A percentile compares a stretch with the other conserved stretches of the same genome.
Evolutionary conservation across 768 basidiomycete species (phyloP).

Genomic region (Rhizopogon vinicolor): DNA sequence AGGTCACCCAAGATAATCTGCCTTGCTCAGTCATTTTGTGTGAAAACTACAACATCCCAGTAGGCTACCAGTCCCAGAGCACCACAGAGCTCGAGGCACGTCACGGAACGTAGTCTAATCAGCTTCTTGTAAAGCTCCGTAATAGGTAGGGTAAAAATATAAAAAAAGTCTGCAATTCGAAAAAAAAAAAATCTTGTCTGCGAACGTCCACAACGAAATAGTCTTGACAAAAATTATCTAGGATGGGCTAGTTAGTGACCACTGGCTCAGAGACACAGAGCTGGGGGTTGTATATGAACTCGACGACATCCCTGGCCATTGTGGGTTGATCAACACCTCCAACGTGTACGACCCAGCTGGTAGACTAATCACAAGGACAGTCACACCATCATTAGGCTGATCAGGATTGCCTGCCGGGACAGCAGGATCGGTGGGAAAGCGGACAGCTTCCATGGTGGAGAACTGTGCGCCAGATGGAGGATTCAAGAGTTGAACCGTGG

Average conservation of each 20-base stretch:
- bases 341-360: slow-evolving; percentile 69
- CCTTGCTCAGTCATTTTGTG: background rate
- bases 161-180: background rate
- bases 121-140: background rate
- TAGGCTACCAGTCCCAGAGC: background rate
- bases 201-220: background rate
- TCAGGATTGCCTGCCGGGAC: slow-evolving; percentile 56
- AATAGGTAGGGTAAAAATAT: background rate
- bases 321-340: slow-evolving; percentile 90
- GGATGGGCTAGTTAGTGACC: slow-evolving; percentile 76
- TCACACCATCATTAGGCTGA: slow-evolving; percentile 74
- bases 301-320: slow-evolving; percentile 71
- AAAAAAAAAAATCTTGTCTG: background rate
- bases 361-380: slow-evolving; percentile 68
- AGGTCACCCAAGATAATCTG: too few species aligned
- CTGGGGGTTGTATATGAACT: slow-evolving; percentile 62
- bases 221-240: slow-evolving; percentile 11
- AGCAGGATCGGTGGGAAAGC: slow-evolving; percentile 57
- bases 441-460: slow-evolving; percentile 45
- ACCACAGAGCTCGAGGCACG: background rate
- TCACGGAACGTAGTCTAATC: background rate
- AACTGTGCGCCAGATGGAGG: slow-evolving; percentile 65
- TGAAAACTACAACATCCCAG: background rate
- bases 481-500: slow-evolving; percentile 64
- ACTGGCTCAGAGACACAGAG: slow-evolving; percentile 63